Evolutionary conservation across 2,329 filamentous ascomycete species (phyloP).

Genomic region (Aureobasidium subglaciale): DNA sequence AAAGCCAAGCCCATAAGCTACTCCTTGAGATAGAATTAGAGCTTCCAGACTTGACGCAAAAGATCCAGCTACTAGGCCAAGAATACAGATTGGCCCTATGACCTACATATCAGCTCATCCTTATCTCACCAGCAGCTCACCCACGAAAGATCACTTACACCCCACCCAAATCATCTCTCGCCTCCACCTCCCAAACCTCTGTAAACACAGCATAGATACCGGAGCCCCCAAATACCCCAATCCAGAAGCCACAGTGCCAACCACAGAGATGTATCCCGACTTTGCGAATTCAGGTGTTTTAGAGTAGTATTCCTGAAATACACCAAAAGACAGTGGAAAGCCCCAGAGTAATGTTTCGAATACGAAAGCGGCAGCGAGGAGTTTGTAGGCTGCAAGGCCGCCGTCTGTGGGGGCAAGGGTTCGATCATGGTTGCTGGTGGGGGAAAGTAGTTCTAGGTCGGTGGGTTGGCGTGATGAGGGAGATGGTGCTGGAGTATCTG

Average conservation of each 20-base stretch:
- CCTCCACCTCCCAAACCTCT: slow-evolving; percentile 1
- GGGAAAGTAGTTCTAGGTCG: no score
- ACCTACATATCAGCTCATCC: slow-evolving; percentile 26
- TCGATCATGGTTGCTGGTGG: no score
- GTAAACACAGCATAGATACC: slow-evolving; percentile 42
- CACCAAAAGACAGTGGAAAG: slow-evolving; percentile 61
- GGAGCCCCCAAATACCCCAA: slow-evolving; percentile 48
- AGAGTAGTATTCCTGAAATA: slow-evolving; percentile 65
- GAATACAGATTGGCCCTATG: slow-evolving; percentile 20
- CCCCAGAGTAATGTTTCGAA: slow-evolving; percentile 52
- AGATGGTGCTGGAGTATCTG: no score
- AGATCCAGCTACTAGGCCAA: slow-evolving; percentile 22
- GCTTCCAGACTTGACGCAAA: slow-evolving; percentile 48
- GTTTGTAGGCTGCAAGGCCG: no score
- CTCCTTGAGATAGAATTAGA: slow-evolving; percentile 54
- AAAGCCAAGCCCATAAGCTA: slow-evolving; percentile 52
- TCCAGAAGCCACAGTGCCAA: slow-evolving; percentile 58
- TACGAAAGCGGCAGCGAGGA: slow-evolving; percentile 31
- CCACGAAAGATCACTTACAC: neutral
- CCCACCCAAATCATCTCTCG: neutral
- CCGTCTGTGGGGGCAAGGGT: no score
- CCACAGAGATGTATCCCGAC: slow-evolving; percentile 49
- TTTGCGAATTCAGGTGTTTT: slow-evolving; percentile 50
- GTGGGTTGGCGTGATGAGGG: no score
- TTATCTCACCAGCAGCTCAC: slow-evolving; percentile 22